Evolutionary conservation across 306 rosid species (phyloP).

Genomic region (Sicyos edulis): DNA sequence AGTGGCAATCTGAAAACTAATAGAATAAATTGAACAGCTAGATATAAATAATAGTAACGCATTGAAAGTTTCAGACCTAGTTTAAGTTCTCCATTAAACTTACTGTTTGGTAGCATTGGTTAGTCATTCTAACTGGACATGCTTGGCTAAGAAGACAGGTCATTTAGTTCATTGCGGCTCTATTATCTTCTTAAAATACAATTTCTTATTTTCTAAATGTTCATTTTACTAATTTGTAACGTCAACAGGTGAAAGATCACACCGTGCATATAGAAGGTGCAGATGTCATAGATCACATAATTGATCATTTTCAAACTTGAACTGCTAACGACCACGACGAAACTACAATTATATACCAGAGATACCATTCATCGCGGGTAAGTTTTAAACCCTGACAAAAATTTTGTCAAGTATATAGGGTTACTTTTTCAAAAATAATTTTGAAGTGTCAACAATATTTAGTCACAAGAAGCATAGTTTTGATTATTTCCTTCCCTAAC

Average conservation of each 20-base stretch:
- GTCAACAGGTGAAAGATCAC: slow-evolving; percentile 69
- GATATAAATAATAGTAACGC: not conserved
- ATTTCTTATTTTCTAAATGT: not conserved
- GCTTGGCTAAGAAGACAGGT: not conserved
- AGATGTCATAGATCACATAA: slow-evolving; percentile 83
- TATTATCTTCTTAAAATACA: not conserved
- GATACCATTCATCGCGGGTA: slow-evolving; percentile 19
- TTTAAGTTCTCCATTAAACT: not conserved
- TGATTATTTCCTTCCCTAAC: not conserved
- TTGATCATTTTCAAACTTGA: slow-evolving; percentile 67
- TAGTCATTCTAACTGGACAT: not conserved
- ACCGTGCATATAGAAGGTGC: slow-evolving; percentile 75
- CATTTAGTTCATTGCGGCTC: not conserved
- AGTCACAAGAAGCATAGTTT: not conserved
- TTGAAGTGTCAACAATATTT: not conserved
- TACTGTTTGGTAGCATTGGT: not conserved
- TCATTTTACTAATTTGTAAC: not conserved
- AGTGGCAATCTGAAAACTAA: not conserved
- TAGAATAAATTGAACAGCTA: not conserved
- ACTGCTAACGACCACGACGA: not conserved
- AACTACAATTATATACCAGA: not conserved
- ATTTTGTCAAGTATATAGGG: not conserved
- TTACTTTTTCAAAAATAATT: not conserved
- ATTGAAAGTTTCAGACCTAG: not conserved
- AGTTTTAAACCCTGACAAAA: not conserved